Evolutionary conservation across 495 filamentous ascomycete species (phyloP).

Genomic region (Hypoxylon rickii): DNA sequence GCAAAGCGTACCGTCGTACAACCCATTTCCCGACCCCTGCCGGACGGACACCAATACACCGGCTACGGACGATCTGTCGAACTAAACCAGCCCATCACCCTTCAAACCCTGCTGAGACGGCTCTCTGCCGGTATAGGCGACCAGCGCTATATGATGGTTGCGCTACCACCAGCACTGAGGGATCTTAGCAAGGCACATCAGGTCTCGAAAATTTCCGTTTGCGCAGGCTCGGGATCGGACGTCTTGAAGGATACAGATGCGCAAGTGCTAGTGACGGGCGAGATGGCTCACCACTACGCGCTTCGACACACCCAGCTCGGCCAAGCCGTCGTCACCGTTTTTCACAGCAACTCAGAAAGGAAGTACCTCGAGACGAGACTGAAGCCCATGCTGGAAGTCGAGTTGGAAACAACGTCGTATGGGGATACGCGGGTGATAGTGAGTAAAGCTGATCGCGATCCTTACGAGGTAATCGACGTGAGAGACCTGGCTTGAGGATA

Average conservation of each 20-base stretch:
- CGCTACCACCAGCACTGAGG: conserved; percentile 36
- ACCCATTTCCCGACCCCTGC: conserved; percentile 41
- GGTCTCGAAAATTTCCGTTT: conserved; percentile 68
- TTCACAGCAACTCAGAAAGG: conserved; percentile 90
- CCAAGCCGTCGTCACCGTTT: conserved; percentile 79
- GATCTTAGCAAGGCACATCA: conserved; percentile 32
- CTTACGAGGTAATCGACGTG: conserved; percentile 54
- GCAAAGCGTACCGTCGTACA: conserved; percentile 42
- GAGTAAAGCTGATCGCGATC: conserved; percentile 79
- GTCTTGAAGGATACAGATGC: conserved; percentile 70
- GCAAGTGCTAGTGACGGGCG: conserved; percentile 87
- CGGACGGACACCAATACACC: conserved; percentile 63
- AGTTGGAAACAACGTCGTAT: conserved; percentile 44
- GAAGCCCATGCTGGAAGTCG: conserved; percentile 62
- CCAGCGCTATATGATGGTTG: conserved; percentile 47
- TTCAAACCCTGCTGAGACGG: conserved; percentile 63
- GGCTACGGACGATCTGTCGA: conserved; percentile 79
- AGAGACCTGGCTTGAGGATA: conserved; percentile 23
- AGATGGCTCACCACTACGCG: conserved; percentile 90
- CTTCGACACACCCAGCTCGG: conserved; percentile 86
- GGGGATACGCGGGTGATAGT: conserved; percentile 66
- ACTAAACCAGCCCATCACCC: conserved; percentile 60
- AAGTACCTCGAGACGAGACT: conserved; percentile 76
- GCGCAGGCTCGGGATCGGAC: conserved; percentile 80
- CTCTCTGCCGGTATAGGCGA: conserved; percentile 44